A percentile compares a stretch with the other conserved stretches of the same genome.
These are phyloP conservation scores for Agrocybe praecox DNA, from an alignment of 768 basidiomycete species.

Conservation along the genomic window DNA sequence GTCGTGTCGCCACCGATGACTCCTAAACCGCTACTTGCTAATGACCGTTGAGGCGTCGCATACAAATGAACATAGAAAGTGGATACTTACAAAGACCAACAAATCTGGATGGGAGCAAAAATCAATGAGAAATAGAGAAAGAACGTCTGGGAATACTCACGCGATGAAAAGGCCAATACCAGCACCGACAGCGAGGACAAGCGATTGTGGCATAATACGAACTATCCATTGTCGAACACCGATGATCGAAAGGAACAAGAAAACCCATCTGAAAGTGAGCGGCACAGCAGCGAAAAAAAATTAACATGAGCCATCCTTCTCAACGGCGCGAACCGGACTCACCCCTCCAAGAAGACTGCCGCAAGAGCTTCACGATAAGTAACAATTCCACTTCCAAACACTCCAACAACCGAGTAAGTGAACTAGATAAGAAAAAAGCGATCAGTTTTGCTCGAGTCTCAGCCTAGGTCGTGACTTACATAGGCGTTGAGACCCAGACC, in stretches of 20 bases:
- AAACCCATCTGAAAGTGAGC: constrained; percentile 62
- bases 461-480: constrained; percentile 39
- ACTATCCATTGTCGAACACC: constrained; percentile 91
- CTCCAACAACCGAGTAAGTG: constrained; percentile 86
- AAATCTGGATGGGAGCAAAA: constrained; percentile 45
- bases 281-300: background rate
- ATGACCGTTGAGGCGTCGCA: background rate
- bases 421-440: constrained; percentile 49
- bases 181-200: constrained; percentile 82
- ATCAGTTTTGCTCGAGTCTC: background rate
- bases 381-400: constrained; percentile 74
- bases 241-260: constrained; percentile 76
- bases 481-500: constrained; percentile 85
- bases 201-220: constrained; percentile 85
- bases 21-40: constrained; percentile 67
- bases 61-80: background rate
- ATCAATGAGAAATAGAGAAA: background rate
- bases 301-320: background rate
- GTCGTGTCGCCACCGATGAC: constrained; percentile 75
- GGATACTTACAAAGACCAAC: constrained; percentile 67
- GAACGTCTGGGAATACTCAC: constrained; percentile 37
- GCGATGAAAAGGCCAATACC: constrained; percentile 91
- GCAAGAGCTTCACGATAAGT: constrained; percentile 79
- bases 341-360: constrained; percentile 90
- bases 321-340: constrained; percentile 18